Evolutionary conservation across 1,284 basidiomycete genomes (phyloP).

Genomic region (Sanghuangporus baumii): DNA sequence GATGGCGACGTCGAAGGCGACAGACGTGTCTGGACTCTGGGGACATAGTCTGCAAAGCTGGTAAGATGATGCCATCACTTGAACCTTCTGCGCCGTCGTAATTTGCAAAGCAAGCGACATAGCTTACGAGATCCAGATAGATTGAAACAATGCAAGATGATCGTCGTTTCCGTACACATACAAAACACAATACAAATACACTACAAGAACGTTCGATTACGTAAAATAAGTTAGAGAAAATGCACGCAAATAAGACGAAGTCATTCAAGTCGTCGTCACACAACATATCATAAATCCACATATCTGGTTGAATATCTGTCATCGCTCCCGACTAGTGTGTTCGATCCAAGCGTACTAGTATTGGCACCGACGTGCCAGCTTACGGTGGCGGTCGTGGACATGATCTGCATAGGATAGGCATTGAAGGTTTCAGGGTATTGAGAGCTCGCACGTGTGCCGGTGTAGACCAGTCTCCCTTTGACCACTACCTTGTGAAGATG

Average conservation of each 20-base stretch:
- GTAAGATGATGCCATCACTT: too few relatives aligned
- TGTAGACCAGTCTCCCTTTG: not conserved
- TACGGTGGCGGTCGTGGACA: not conserved
- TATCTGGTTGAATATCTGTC: not conserved
- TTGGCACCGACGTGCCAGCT: not conserved
- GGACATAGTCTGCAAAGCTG: too few relatives aligned
- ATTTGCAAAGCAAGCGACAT: too few relatives aligned
- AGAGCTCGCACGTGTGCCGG: not conserved
- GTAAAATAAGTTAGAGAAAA: not conserved
- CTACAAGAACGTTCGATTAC: too few relatives aligned
- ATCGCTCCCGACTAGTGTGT: not conserved
- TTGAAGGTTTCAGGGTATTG: too few relatives aligned
- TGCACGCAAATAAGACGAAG: not conserved
- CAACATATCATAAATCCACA: not conserved
- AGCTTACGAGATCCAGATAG: too few relatives aligned
- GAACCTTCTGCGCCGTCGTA: too few relatives aligned
- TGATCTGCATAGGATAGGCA: not conserved
- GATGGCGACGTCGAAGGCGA: too few relatives aligned
- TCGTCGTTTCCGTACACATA: too few relatives aligned
- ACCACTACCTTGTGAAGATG: slow-evolving; percentile 32
- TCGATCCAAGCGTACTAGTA: not conserved
- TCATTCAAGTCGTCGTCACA: not conserved
- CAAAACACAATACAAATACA: too few relatives aligned
- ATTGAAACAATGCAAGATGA: too few relatives aligned
- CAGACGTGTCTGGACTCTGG: too few relatives aligned